These are phyloP conservation scores for Blastobotrys americana DNA, from an alignment of 805 yeast species.

Conservation along the genomic window DNA sequence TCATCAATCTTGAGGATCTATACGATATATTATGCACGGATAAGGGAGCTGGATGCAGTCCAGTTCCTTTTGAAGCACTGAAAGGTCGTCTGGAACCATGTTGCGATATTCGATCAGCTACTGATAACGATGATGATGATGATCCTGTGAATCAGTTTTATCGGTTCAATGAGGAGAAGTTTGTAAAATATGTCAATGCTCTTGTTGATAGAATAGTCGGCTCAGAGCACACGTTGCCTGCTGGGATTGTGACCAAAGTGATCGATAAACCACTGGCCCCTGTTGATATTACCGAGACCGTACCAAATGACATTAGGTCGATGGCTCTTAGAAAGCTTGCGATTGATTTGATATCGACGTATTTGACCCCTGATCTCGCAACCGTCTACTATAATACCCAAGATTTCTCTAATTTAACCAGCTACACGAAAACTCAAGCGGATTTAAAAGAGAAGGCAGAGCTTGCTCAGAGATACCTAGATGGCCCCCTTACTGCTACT, in stretches of 20 bases:
- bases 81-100: slow-evolving; percentile 5
- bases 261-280: slow-evolving; percentile 17
- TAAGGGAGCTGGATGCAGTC: slow-evolving; percentile 10
- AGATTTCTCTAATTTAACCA: slow-evolving; percentile 21
- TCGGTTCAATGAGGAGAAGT: slow-evolving; percentile 12
- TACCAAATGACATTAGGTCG: slow-evolving; percentile 14
- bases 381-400: slow-evolving; percentile 8
- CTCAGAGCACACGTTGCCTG: slow-evolving; percentile 19
- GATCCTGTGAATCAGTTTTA: too few relatives aligned
- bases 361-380: slow-evolving; percentile 11
- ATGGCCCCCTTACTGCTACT: slow-evolving; percentile 5
- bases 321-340: slow-evolving; percentile 19
- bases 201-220: slow-evolving; percentile 13
- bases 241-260: slow-evolving; percentile 10
- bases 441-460: slow-evolving; percentile 15
- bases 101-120: slow-evolving; percentile 7
- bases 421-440: slow-evolving; percentile 15
- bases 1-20: slow-evolving; percentile 23
- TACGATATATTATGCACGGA: slow-evolving; percentile 18
- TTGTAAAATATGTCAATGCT: slow-evolving; percentile 17
- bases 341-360: slow-evolving; percentile 12
- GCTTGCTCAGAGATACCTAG: slow-evolving; percentile 11
- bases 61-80: slow-evolving; percentile 14
- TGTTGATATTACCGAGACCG: slow-evolving; percentile 12
- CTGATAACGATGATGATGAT: slow-evolving; percentile 8